These are phyloP conservation scores for Botrytis fragariae DNA, from an alignment of 2,329 filamentous ascomycete genomes.

Conservation along the genomic window DNA sequence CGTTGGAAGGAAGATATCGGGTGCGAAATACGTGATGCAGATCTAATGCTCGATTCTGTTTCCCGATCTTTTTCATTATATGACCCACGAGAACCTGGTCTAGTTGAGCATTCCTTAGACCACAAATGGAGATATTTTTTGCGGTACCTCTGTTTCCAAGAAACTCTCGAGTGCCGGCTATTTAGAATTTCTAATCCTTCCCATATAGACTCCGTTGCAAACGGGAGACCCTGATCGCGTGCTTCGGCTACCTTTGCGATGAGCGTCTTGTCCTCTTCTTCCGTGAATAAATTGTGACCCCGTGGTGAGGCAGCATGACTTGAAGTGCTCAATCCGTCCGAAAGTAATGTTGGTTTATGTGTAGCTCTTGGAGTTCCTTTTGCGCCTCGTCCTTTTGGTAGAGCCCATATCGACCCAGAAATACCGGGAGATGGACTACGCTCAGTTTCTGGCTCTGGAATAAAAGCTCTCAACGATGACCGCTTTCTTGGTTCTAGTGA, in stretches of 20 bases:
- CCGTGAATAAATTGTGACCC: slow-evolving; percentile 26
- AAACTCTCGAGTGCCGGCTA: slow-evolving; percentile 26
- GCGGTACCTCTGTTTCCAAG: slow-evolving; percentile 13
- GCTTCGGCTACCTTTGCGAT: slow-evolving; percentile 30
- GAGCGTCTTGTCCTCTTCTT: slow-evolving; percentile 33
- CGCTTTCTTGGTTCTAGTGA: slow-evolving; percentile 20
- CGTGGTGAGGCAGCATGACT: not conserved
- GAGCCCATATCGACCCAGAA: slow-evolving; percentile 36
- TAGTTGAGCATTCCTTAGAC: not conserved
- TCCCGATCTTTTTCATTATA: not conserved
- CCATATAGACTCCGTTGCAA: slow-evolving; percentile 26
- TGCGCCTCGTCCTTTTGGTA: slow-evolving; percentile 20
- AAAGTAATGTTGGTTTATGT: slow-evolving; percentile 3
- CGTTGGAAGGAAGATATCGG: slow-evolving; percentile 10
- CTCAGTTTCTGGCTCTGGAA: slow-evolving; percentile 26
- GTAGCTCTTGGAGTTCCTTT: not conserved
- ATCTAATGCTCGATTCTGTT: not conserved
- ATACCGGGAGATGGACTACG: slow-evolving; percentile 33
- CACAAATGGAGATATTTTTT: slow-evolving; percentile 12
- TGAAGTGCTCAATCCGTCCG: slow-evolving; percentile 12
- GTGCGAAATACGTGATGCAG: not conserved
- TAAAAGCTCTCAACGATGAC: slow-evolving; percentile 25
- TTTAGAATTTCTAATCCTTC: slow-evolving; percentile 27
- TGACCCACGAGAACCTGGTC: not conserved
- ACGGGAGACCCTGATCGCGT: slow-evolving; percentile 23